phyloP scores from a whole-genome alignment of 2,329 filamentous ascomycete genomes.

The Xylaria digitata region DNA sequence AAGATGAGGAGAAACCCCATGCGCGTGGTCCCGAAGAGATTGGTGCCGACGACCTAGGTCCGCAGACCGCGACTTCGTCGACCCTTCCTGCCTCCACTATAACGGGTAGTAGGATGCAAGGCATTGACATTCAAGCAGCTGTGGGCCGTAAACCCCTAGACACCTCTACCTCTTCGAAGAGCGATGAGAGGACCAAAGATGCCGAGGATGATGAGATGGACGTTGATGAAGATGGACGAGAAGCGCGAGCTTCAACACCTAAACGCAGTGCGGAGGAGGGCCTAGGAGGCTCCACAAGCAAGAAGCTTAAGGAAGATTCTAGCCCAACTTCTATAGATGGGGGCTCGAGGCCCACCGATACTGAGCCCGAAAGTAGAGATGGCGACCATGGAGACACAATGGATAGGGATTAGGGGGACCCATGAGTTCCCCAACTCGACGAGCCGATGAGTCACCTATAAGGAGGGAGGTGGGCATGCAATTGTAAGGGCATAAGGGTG shows the following conservation, averaged over 20 bases:
- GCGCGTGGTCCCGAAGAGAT: slow-evolving; percentile 86
- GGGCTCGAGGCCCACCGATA: slow-evolving; percentile 3
- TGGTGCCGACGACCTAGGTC: slow-evolving; percentile 86
- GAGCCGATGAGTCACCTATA: neutral
- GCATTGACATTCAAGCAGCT: slow-evolving; percentile 70
- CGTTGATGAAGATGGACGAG: slow-evolving; percentile 39
- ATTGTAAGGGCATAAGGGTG: neutral
- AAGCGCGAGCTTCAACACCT: slow-evolving; percentile 53
- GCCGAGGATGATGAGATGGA: slow-evolving; percentile 50
- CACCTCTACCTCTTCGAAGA: slow-evolving; percentile 39
- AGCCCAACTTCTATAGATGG: slow-evolving; percentile 12
- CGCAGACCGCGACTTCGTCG: slow-evolving; percentile 63
- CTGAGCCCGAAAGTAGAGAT: slow-evolving; percentile 21
- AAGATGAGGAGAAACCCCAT: slow-evolving; percentile 77
- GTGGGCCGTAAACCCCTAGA: slow-evolving; percentile 62
- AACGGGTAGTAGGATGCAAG: slow-evolving; percentile 59
- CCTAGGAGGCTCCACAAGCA: slow-evolving; percentile 55
- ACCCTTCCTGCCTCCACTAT: slow-evolving; percentile 53
- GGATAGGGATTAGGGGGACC: slow-evolving; percentile 31
- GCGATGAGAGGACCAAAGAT: slow-evolving; percentile 31
- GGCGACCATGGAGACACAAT: slow-evolving; percentile 30
- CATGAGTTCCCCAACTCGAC: neutral
- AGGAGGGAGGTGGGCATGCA: neutral
- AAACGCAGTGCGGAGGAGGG: slow-evolving; percentile 68
- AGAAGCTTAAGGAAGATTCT: slow-evolving; percentile 62